A percentile compares a stretch with the other conserved stretches of the same genome.
These are phyloP conservation scores for Botrytis paeoniae DNA, from an alignment of 2,329 filamentous ascomycete genomes.

Conservation along the genomic window DNA sequence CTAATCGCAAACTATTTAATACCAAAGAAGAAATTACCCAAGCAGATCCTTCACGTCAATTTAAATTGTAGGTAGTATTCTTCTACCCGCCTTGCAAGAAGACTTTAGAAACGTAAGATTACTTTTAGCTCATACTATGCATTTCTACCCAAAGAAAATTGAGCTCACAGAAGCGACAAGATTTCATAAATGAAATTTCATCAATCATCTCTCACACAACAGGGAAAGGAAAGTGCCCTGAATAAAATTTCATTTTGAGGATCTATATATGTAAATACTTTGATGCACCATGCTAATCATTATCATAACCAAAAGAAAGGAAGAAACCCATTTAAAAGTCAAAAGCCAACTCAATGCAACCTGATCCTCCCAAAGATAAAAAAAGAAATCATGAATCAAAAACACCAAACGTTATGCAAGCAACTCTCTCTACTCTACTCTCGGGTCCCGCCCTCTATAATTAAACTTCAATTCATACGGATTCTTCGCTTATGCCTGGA, in stretches of 20 bases:
- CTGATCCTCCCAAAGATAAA: neutral
- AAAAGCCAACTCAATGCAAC: neutral
- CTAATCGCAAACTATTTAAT: neutral
- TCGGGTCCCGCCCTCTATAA: neutral
- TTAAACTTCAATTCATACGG: rapidly evolving
- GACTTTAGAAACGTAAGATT: too few relatives aligned
- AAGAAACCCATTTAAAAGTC: neutral
- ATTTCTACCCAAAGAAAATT: too few relatives aligned
- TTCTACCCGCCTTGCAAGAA: too few relatives aligned
- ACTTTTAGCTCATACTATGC: neutral
- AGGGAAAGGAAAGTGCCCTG: neutral
- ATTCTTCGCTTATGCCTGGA: neutral
- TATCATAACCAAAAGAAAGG: neutral
- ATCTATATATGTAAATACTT: neutral
- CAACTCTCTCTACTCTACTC: neutral
- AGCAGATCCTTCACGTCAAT: too few relatives aligned
- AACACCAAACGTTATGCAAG: neutral
- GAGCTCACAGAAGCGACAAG: too few relatives aligned
- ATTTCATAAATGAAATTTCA: neutral
- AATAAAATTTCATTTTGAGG: constrained; percentile 2
- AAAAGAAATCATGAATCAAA: neutral
- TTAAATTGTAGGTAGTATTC: too few relatives aligned
- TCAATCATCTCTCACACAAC: neutral
- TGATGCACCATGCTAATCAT: neutral
- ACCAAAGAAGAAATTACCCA: neutral